A percentile compares a stretch with the other conserved stretches of the same genome.
These are phyloP conservation scores for Sugiyamaella americana DNA, from an alignment of 805 yeast genomes.

Conservation along the genomic window DNA sequence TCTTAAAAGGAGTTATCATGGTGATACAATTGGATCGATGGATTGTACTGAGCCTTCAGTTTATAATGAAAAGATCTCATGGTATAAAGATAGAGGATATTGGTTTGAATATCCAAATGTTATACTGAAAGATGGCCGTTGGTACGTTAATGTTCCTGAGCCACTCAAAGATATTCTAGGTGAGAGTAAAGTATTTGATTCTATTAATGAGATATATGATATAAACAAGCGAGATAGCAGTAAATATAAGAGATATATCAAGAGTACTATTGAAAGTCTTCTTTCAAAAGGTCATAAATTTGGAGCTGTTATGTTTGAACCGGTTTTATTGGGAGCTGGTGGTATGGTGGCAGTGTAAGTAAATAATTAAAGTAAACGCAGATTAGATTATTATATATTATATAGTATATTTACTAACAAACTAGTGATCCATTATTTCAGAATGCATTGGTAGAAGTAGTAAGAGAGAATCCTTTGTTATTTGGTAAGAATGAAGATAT, in stretches of 20 bases:
- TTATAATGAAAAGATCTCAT: conserved; percentile 21
- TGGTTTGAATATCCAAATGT: conserved; percentile 26
- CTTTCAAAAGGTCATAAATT: conserved; percentile 18
- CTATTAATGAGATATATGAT: conserved; percentile 16
- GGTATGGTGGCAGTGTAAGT: conserved; percentile 24
- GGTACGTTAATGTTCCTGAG: conserved; percentile 20
- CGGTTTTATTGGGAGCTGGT: conserved; percentile 25
- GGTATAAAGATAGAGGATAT: conserved; percentile 24
- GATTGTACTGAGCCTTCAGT: conserved; percentile 25
- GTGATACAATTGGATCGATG: conserved; percentile 26
- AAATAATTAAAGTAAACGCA: no score
- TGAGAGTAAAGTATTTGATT: conserved; percentile 7
- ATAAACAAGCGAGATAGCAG: conserved; percentile 10
- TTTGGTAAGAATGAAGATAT: conserved; percentile 6
- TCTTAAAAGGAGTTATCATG: conserved; percentile 24
- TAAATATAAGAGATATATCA: conserved; percentile 15
- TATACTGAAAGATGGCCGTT: conserved; percentile 16
- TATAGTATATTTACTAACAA: neutral
- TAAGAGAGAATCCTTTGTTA: conserved; percentile 12
- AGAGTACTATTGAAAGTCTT: conserved; percentile 6
- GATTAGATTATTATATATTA: neutral
- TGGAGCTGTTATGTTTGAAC: conserved; percentile 26
- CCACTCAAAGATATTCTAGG: conserved; percentile 8
- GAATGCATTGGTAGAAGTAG: conserved; percentile 20
- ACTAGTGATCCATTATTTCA: conserved; percentile 22